Conservation (phyloP, 1,284 basidiomycete genomes). For the Cutaneotrichosporon cavernicola region DNA sequence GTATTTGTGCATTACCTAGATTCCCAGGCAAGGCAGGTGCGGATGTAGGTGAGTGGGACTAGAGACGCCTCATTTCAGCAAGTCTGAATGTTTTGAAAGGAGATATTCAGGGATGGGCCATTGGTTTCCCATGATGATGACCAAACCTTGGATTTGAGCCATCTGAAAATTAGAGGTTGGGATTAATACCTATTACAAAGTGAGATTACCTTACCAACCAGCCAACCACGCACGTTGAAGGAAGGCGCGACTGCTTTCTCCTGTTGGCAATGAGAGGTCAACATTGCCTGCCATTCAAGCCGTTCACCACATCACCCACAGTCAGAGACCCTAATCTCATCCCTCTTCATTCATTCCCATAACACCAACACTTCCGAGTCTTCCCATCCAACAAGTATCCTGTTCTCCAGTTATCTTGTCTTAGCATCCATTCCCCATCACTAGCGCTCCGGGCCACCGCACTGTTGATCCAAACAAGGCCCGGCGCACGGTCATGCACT, state of each 20-base stretch:
- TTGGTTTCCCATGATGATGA: not conserved
- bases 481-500: not conserved
- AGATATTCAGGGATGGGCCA: not conserved
- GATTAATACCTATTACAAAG: no score
- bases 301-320: not conserved
- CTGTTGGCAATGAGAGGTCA: not conserved
- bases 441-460: not conserved
- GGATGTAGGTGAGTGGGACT: not conserved
- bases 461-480: not conserved
- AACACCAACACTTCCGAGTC: not conserved
- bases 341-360: not conserved
- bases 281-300: not conserved
- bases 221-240: not conserved
- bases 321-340: not conserved
- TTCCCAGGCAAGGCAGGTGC: not conserved
- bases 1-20: no score
- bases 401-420: not conserved
- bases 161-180: no score
- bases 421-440: not conserved
- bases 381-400: not conserved
- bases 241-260: not conserved
- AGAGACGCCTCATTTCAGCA: not conserved
- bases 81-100: not conserved
- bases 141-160: not conserved
- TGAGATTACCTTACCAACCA: not conserved